Evolutionary conservation across 1,284 basidiomycete species (phyloP), one percentile per base, ranked within the genome.

Genomic region (Pseudozyma flocculosa): DNA sequence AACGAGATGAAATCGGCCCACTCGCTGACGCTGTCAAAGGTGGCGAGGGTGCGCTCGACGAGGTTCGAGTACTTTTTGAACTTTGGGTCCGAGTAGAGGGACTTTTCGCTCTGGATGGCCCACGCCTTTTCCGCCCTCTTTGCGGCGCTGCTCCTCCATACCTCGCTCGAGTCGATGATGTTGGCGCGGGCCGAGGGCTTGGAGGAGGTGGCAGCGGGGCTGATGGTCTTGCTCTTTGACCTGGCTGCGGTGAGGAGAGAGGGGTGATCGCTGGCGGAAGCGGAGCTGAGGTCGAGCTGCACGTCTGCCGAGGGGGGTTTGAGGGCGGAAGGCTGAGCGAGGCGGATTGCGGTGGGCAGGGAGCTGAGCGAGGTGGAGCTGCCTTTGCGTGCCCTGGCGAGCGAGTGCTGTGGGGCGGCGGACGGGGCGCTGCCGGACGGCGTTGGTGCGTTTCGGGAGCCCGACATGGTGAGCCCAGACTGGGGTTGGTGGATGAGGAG

Each of bases 1-100:
- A 98, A 98, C 40, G 94, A 89, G 76, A 97, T 97, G 79, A 94
- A 98, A 82, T 99, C 95, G 54, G 95, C 94, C 95, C 95, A 99
- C 81, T 99, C 95, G 59, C 94, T 90, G 58, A 97, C 91, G 75
- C 86, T 90, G 77, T 97, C 93, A 73, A 99, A 98, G 1, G 90
- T 88, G 63, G 87, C 88, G 24, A 99, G 82, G 62, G 89, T 90
- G 78, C 88, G 88, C 78, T 98, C 95, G 47, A 99, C 88, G 69
- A 90, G 87, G 48, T 87, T 85, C 0, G 87, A 84, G 80, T 93
- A 97, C 80, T 96, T 96, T 82, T 90, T 92, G 82, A 88, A 98
- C 78, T 93, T 93, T n/a, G 89, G 87, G 80, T 98, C 94, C 18
- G 65, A 55, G 26, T 69, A 61, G 32, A 78, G 58, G 2, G 75